Evolutionary conservation across 345 rosid genomes (phyloP).

Genomic region (Erucastrum elatum): DNA sequence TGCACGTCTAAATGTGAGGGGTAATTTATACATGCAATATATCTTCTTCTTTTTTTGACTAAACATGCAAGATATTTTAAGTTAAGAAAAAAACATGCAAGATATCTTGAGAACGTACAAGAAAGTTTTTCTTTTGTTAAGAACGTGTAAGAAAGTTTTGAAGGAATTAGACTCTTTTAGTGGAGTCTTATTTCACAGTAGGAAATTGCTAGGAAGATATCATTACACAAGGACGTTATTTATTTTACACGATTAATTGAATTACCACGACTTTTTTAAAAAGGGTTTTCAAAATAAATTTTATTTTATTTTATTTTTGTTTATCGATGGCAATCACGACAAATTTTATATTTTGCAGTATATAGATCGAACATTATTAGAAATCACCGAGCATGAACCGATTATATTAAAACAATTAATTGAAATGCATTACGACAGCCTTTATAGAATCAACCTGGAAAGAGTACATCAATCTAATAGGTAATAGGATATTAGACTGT

Average conservation of each 20-base stretch:
- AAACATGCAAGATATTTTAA: no score
- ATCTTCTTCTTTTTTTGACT: no score
- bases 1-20: background rate
- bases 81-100: no score
- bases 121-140: background rate
- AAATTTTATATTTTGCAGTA: background rate
- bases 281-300: no score
- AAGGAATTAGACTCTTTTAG: background rate
- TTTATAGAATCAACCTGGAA: background rate
- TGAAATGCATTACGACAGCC: background rate
- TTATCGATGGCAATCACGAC: background rate
- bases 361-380: background rate
- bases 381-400: no score
- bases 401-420: no score
- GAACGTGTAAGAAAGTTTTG: background rate
- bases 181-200: background rate
- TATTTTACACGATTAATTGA: background rate
- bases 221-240: background rate
- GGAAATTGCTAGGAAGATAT: conserved; percentile 27
- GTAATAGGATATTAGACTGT: no score
- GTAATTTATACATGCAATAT: no score
- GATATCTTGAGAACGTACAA: background rate
- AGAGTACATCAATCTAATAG: background rate
- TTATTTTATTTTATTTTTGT: background rate
- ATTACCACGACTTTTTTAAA: background rate